Evolutionary conservation across 2,329 filamentous ascomycete genomes (phyloP).

Genomic region (Aspergillus alliaceus): DNA sequence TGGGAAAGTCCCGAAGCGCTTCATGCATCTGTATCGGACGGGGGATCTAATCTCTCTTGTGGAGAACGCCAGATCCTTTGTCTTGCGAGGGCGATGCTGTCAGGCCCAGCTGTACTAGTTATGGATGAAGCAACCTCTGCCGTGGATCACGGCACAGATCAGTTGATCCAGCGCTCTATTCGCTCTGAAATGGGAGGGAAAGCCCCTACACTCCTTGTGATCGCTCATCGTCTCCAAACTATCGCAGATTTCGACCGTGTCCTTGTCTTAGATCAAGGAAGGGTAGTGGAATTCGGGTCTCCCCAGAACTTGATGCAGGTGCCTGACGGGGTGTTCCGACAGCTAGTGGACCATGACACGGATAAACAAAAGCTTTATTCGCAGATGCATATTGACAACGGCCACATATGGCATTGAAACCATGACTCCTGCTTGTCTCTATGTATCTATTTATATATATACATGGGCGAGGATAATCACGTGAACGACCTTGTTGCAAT

Average conservation of each 20-base stretch:
- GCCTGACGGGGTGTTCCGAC: not conserved
- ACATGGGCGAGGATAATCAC: too few species aligned
- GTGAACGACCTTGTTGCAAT: not conserved
- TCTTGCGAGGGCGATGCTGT: not conserved
- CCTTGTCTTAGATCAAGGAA: not conserved
- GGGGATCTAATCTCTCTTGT: conserved; percentile 1
- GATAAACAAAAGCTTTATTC: not conserved
- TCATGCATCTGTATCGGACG: not conserved
- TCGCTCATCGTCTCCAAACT: conserved; percentile 2
- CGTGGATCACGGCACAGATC: conserved; percentile 2
- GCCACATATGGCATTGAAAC: not conserved
- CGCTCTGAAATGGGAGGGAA: not conserved
- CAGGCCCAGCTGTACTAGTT: not conserved
- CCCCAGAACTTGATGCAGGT: not conserved
- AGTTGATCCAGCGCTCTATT: conserved; percentile 3
- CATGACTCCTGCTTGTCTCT: not conserved
- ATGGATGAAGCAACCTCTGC: conserved; percentile 5
- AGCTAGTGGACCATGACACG: not conserved
- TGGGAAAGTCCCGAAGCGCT: not conserved
- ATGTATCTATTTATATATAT: not conserved
- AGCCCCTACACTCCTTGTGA: not conserved
- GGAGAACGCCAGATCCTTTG: conserved; percentile 6
- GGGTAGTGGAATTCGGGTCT: conserved; percentile 1
- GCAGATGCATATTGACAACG: not conserved
- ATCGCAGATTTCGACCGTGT: conserved; percentile 2